Evolutionary conservation across 2,329 filamentous ascomycete genomes (phyloP).

Genomic region (Fusarium buxicola): DNA sequence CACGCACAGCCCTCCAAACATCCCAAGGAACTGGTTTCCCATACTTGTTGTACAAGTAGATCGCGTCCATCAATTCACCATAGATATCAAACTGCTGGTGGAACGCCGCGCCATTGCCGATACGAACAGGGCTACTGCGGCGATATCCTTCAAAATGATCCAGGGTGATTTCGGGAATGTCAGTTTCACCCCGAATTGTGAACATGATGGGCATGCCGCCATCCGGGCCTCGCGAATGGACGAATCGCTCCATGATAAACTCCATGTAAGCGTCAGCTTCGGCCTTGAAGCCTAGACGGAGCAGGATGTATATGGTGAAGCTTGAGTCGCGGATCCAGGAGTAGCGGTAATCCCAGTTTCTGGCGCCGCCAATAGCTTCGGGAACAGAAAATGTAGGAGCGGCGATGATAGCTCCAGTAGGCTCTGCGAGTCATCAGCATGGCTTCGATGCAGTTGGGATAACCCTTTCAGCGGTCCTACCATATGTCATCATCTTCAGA

Average conservation of each 20-base stretch:
- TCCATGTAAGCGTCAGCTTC: constrained; percentile 84
- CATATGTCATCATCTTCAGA: constrained; percentile 79
- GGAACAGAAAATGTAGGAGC: constrained; percentile 82
- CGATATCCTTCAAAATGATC: constrained; percentile 79
- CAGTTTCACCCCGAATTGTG: constrained; percentile 78
- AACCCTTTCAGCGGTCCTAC: constrained; percentile 24
- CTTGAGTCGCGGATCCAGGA: constrained; percentile 83
- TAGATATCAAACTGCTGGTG: constrained; percentile 85
- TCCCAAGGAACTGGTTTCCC: constrained; percentile 82
- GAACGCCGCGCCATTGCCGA: constrained; percentile 81
- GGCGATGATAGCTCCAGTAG: constrained; percentile 81
- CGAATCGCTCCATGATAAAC: constrained; percentile 79
- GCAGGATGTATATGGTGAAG: constrained; percentile 81
- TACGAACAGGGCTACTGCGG: constrained; percentile 76
- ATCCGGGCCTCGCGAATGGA: constrained; percentile 68
- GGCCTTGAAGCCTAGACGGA: constrained; percentile 79
- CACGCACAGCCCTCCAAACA: constrained; percentile 76
- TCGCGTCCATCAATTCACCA: constrained; percentile 80
- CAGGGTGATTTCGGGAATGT: constrained; percentile 78
- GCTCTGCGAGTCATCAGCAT: constrained; percentile 59
- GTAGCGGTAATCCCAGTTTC: constrained; percentile 80
- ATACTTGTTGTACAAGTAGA: constrained; percentile 84
- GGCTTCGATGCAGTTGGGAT: fast-evolving
- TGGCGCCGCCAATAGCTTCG: constrained; percentile 75
- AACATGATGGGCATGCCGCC: constrained; percentile 84